These are phyloP conservation scores for Hypoxylon sp. DNA, from an alignment of 2,329 filamentous ascomycete species.

Conservation along the genomic window DNA sequence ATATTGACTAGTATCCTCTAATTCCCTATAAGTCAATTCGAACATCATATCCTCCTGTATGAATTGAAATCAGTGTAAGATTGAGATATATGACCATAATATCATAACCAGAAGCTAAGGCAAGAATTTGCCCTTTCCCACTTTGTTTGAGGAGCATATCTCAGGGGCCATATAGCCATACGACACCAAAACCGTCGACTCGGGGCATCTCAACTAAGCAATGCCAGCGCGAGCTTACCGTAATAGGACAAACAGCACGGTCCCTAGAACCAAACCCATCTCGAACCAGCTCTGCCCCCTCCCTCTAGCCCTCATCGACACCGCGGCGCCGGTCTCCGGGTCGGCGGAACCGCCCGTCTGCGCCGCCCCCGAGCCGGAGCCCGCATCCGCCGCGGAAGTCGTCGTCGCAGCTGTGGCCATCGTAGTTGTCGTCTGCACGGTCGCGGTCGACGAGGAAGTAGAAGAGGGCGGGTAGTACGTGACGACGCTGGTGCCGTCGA, in stretches of 20 bases:
- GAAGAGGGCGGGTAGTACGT: conserved; percentile 12
- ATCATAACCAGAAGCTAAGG: too few species aligned
- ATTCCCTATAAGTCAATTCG: conserved; percentile 31
- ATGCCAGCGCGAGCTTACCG: not conserved
- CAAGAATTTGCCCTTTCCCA: too few species aligned
- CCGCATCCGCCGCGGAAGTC: not conserved
- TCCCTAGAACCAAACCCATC: not conserved
- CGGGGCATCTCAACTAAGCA: not conserved
- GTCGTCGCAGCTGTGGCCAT: not conserved
- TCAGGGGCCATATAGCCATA: too few species aligned
- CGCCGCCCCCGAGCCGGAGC: not conserved
- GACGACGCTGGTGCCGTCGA: not conserved
- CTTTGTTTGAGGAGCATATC: too few species aligned
- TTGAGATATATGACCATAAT: too few species aligned
- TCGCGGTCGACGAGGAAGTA: too few species aligned
- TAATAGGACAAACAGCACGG: not conserved
- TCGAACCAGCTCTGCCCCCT: not conserved
- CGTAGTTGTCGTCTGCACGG: not conserved
- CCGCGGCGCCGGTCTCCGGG: not conserved
- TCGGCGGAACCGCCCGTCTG: not conserved
- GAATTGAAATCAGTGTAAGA: too few species aligned
- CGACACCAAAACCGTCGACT: too few species aligned
- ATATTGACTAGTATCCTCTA: conserved; percentile 34
- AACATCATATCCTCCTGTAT: conserved; percentile 12
- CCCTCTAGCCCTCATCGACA: not conserved